Percentiles rank a stretch among this genome's conserved stretches.
Evolutionary conservation across 805 yeast species (phyloP).

Genomic region (Sugiyamaella boreocaroliniensis): DNA sequence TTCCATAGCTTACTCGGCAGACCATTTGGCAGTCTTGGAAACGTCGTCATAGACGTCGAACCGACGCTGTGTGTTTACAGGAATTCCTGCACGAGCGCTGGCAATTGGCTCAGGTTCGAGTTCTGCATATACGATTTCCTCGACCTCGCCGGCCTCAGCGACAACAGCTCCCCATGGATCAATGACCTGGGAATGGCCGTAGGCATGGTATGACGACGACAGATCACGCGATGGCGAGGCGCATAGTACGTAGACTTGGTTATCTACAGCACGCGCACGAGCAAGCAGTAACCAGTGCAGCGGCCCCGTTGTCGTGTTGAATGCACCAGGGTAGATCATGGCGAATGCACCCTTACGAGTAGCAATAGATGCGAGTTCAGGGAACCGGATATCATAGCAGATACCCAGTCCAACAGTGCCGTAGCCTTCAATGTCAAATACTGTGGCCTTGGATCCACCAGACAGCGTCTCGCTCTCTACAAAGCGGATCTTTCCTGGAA

Average conservation of each 20-base stretch:
- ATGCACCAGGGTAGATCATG: slow-evolving; percentile 84
- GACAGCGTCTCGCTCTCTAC: slow-evolving; percentile 70
- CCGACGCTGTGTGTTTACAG: slow-evolving; percentile 63
- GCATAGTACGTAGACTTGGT: slow-evolving; percentile 78
- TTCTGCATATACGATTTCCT: slow-evolving; percentile 68
- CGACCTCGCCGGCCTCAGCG: slow-evolving; percentile 72
- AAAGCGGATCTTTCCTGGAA: slow-evolving; percentile 85
- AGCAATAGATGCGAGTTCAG: slow-evolving; percentile 75
- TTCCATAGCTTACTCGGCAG: slow-evolving; percentile 12
- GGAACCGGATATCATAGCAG: slow-evolving; percentile 91
- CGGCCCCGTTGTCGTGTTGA: slow-evolving; percentile 86
- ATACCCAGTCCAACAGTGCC: slow-evolving; percentile 77
- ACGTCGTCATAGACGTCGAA: slow-evolving; percentile 56
- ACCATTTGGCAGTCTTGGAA: slow-evolving; percentile 17
- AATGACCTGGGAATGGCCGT: slow-evolving; percentile 78
- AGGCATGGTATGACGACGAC: slow-evolving; percentile 71
- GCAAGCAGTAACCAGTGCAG: slow-evolving; percentile 85
- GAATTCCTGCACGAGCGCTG: slow-evolving; percentile 57
- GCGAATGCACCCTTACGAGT: slow-evolving; percentile 64
- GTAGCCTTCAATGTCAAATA: slow-evolving; percentile 54
- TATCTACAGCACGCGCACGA: slow-evolving; percentile 78
- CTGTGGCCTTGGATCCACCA: slow-evolving; percentile 79
- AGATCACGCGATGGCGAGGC: slow-evolving; percentile 91
- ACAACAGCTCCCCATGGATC: slow-evolving; percentile 86
- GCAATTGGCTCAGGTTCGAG: slow-evolving; percentile 56